These are phyloP conservation scores for Arthrobotrys sphaeroides DNA, from an alignment of 2,329 filamentous ascomycete species.

Conservation along the genomic window DNA sequence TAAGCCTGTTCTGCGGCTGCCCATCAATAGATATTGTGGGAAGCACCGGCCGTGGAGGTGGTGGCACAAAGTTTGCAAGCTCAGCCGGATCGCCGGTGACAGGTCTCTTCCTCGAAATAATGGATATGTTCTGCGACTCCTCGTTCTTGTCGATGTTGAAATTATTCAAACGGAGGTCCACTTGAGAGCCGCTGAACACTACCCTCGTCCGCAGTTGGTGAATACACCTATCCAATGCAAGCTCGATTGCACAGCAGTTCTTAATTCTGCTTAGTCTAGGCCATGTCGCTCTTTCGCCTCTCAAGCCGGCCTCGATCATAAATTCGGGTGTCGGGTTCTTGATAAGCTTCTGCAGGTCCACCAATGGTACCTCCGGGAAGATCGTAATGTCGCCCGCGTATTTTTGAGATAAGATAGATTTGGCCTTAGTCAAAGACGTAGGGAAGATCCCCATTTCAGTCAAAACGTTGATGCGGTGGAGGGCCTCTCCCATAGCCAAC, in stretches of 20 bases:
- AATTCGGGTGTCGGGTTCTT: conserved; percentile 87
- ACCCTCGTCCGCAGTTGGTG: conserved; percentile 74
- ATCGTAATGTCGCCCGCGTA: conserved; percentile 98
- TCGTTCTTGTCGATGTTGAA: conserved; percentile 17
- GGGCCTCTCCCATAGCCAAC: conserved; percentile 79
- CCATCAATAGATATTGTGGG: conserved; percentile 4
- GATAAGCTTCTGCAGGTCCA: conserved; percentile 78
- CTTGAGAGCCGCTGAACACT: conserved; percentile 74
- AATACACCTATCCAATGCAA: conserved; percentile 81
- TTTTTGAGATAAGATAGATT: conserved; percentile 84
- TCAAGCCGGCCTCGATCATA: conserved; percentile 79
- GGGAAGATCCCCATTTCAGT: conserved; percentile 83
- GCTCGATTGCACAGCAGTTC: conserved; percentile 87
- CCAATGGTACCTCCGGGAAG: conserved; percentile 77
- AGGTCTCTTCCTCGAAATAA: conserved; percentile 41
- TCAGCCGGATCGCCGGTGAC: conserved; percentile 37
- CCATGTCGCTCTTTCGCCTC: conserved; percentile 89
- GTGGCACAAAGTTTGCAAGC: conserved; percentile 28
- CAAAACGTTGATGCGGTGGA: conserved; percentile 82
- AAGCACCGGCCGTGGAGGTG: not conserved
- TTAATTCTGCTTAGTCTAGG: conserved; percentile 84
- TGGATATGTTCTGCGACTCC: conserved; percentile 18
- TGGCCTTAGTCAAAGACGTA: conserved; percentile 78
- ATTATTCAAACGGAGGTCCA: conserved; percentile 65
- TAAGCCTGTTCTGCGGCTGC: conserved; percentile 13